Evolutionary conservation across 1,139 yeast species (phyloP).

Genomic region (Blastobotrys raffinosifermentans): DNA sequence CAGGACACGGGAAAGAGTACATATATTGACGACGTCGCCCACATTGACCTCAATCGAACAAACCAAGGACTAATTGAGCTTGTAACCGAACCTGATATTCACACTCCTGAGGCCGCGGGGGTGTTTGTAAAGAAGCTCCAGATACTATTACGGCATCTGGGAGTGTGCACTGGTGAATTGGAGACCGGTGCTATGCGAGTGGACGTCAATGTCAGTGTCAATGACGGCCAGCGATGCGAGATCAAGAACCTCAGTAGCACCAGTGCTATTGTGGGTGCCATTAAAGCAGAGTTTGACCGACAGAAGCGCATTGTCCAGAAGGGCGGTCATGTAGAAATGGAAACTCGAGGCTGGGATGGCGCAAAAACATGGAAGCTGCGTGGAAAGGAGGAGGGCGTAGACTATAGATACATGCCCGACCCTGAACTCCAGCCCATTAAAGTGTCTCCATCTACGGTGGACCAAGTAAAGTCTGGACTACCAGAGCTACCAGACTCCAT

Average conservation of each 20-base stretch:
- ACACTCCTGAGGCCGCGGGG: slow-evolving; percentile 58
- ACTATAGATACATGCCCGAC: slow-evolving; percentile 92
- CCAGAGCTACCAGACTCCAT: slow-evolving; percentile 64
- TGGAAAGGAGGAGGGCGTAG: slow-evolving; percentile 74
- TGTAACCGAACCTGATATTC: slow-evolving; percentile 87
- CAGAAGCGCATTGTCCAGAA: slow-evolving; percentile 45
- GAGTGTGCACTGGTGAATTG: slow-evolving; percentile 80
- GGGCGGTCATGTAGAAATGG: slow-evolving; percentile 44
- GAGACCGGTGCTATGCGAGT: slow-evolving; percentile 95
- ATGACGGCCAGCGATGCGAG: slow-evolving; percentile 66
- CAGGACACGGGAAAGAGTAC: slow-evolving; percentile 90
- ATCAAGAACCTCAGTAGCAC: slow-evolving; percentile 84
- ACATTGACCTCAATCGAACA: slow-evolving; percentile 74
- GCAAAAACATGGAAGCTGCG: slow-evolving; percentile 56
- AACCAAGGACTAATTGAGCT: slow-evolving; percentile 85
- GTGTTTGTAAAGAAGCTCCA: slow-evolving; percentile 81
- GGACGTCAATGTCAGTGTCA: slow-evolving; percentile 84
- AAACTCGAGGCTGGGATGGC: slow-evolving; percentile 94
- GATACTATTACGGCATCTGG: slow-evolving; percentile 57
- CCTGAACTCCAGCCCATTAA: slow-evolving; percentile 67
- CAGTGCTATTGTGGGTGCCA: slow-evolving; percentile 72
- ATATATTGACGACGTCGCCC: slow-evolving; percentile 41
- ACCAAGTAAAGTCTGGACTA: slow-evolving; percentile 37
- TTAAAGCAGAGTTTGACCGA: slow-evolving; percentile 66
- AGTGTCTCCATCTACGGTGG: slow-evolving; percentile 41